Conservation (phyloP, 257 asterid species). For the Primulina tabacum region DNA sequence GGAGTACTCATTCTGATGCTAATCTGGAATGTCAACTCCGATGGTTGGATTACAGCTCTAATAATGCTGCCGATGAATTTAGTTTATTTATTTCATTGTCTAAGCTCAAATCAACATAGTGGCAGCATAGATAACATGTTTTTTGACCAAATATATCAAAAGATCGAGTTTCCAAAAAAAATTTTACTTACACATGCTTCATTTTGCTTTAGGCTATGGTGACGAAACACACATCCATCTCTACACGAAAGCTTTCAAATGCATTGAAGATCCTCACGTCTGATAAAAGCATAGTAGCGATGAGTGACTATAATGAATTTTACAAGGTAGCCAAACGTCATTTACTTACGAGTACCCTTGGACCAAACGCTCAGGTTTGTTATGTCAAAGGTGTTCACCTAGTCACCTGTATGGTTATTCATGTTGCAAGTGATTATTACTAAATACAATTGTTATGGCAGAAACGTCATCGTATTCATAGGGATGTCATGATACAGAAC, state of each 20-base stretch:
- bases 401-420: not conserved
- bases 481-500: conserved; percentile 43
- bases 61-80: not conserved
- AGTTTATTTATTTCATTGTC: not conserved
- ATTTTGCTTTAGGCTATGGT: conserved; percentile 56
- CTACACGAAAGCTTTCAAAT: conserved; percentile 62
- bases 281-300: conserved; percentile 51
- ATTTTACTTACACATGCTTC: not conserved
- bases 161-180: not conserved
- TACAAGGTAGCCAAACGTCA: conserved; percentile 45
- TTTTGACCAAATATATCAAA: not conserved
- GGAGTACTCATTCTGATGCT: not conserved
- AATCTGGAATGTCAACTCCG: not conserved
- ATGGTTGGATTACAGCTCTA: not conserved
- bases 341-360: conserved; percentile 46
- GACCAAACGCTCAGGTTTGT: conserved; percentile 60
- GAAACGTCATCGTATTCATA: conserved; percentile 52
- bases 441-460: conserved; percentile 25
- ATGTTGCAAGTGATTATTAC: not conserved
- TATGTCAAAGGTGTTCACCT: not conserved
- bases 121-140: not conserved
- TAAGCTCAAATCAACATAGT: not conserved
- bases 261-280: conserved; percentile 51
- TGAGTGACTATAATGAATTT: conserved; percentile 57
- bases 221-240: conserved; percentile 53